Evolutionary conservation across 352 stramenopile species (phyloP).

Genomic region (Phytophthora pini): DNA sequence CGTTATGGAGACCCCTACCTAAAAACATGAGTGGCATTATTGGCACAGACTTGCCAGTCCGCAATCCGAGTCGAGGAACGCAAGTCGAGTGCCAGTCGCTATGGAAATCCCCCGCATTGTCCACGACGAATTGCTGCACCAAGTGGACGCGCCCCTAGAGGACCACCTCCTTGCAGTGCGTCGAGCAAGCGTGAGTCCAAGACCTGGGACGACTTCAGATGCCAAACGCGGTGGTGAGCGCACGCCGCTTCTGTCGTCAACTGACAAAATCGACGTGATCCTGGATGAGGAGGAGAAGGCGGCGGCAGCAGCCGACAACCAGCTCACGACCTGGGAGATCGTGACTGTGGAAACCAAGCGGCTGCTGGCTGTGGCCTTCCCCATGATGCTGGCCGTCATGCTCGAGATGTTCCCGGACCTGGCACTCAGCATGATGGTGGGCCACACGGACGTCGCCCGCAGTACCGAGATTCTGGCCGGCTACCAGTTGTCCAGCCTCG

Average conservation of each 20-base stretch:
- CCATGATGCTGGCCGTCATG: slow-evolving; percentile 54
- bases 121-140: slow-evolving; percentile 61
- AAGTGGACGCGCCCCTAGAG: slow-evolving; percentile 53
- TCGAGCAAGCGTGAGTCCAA: slow-evolving; percentile 23
- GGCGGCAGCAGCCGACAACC: slow-evolving; percentile 29
- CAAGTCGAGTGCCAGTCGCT: slow-evolving; percentile 12
- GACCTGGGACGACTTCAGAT: slow-evolving; percentile 3
- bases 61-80: slow-evolving; percentile 5
- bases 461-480: slow-evolving; percentile 67
- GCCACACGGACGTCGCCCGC: slow-evolving; percentile 50
- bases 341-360: slow-evolving; percentile 40
- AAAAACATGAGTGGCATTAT: slow-evolving; percentile 1
- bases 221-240: slow-evolving; percentile 14
- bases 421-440: slow-evolving; percentile 69
- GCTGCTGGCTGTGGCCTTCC: slow-evolving; percentile 43
- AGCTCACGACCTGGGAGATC: slow-evolving; percentile 42
- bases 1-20: neutral
- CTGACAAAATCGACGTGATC: slow-evolving; percentile 40
- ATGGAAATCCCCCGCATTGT: slow-evolving; percentile 59
- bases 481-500: slow-evolving; percentile 54
- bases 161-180: slow-evolving; percentile 33
- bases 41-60: slow-evolving; percentile 16
- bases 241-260: slow-evolving; percentile 38
- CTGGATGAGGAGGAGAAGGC: slow-evolving; percentile 48
- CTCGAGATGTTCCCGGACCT: slow-evolving; percentile 60